phyloP scores from a whole-genome alignment of 805 yeast species.

The Ogataea paradorogensis region DNA sequence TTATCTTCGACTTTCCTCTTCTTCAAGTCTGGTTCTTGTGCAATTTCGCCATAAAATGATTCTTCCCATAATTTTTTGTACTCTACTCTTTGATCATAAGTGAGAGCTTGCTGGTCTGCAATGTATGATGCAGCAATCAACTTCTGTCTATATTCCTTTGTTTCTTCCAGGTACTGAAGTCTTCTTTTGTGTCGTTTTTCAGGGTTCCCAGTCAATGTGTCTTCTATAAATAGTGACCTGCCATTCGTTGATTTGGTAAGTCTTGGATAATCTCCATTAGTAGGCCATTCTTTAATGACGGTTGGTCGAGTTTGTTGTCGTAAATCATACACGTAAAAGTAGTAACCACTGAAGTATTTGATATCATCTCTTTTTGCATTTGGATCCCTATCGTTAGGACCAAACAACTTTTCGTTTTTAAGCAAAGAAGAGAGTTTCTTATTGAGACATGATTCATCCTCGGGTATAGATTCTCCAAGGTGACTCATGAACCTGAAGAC shows the following conservation, averaged over 20 bases:
- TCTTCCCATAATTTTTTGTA: conserved; percentile 25
- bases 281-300: conserved; percentile 75
- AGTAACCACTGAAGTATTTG: conserved; percentile 73
- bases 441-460: conserved; percentile 22
- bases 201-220: conserved; percentile 31
- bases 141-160: conserved; percentile 32
- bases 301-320: conserved; percentile 77
- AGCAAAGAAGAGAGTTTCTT: conserved; percentile 55
- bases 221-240: conserved; percentile 78
- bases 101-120: conserved; percentile 9
- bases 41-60: conserved; percentile 11
- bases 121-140: conserved; percentile 28
- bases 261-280: conserved; percentile 51
- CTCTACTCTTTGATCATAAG: conserved; percentile 25
- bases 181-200: conserved; percentile 32
- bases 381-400: conserved; percentile 88
- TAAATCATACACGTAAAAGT: conserved; percentile 76
- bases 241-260: conserved; percentile 66
- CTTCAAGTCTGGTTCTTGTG: conserved; percentile 6
- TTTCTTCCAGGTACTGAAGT: conserved; percentile 30
- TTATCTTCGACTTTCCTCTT: conserved; percentile 6
- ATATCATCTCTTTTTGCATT: conserved; percentile 80
- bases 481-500: conserved; percentile 74
- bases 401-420: conserved; percentile 80
- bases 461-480: conserved; percentile 43